A percentile compares a stretch with the other conserved stretches of the same genome.
Evolutionary conservation across 306 rosid genomes (phyloP).

Genomic region (Adenanthera pavonina): DNA sequence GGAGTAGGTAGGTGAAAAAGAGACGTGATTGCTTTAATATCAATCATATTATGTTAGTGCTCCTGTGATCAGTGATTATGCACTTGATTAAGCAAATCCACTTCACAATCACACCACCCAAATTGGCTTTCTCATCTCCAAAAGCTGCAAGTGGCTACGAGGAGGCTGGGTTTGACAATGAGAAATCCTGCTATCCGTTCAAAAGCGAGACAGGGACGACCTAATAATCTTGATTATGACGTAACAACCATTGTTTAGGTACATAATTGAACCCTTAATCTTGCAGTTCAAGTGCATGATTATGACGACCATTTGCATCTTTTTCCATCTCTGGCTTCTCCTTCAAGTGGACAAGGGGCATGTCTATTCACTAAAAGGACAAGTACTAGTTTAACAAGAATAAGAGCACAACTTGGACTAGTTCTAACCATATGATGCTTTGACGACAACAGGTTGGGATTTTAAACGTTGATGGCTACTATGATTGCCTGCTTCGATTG

Average conservation of each 20-base stretch:
- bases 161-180: no score
- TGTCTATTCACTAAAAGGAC: not conserved
- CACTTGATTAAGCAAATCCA: not conserved
- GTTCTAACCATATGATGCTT: not conserved
- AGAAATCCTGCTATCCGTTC: not conserved
- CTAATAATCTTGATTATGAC: conserved; percentile 34
- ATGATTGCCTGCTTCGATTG: conserved; percentile 40
- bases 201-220: not conserved
- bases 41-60: not conserved
- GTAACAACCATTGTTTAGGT: conserved; percentile 34
- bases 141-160: not conserved
- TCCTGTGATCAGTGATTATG: not conserved
- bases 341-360: no score
- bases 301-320: not conserved
- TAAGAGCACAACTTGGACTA: not conserved
- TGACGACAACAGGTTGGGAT: conserved; percentile 33
- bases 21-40: not conserved
- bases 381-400: not conserved
- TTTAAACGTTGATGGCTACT: conserved; percentile 38
- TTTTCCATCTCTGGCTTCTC: no score
- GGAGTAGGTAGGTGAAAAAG: not conserved
- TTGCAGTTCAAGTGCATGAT: not conserved
- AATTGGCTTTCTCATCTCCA: not conserved
- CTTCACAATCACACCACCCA: not conserved
- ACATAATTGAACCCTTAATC: conserved; percentile 25